These are phyloP conservation scores for Fusarium marasasianum DNA, from an alignment of 2,329 filamentous ascomycete species.

Conservation along the genomic window DNA sequence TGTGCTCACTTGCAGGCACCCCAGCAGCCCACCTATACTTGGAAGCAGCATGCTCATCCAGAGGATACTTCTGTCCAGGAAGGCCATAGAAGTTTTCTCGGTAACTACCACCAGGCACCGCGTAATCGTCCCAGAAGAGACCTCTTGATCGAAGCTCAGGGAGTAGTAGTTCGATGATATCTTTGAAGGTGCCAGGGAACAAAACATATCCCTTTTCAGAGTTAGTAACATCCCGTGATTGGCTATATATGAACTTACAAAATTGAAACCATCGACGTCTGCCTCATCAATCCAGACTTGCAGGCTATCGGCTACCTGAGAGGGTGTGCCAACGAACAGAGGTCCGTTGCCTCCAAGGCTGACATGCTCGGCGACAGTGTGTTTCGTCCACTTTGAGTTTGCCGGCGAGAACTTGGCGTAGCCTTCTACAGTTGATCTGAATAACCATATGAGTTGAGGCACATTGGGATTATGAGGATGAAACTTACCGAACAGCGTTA, in stretches of 20 bases:
- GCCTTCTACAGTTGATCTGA: slow-evolving; percentile 62
- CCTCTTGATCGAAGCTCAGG: slow-evolving; percentile 70
- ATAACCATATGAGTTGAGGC: neutral
- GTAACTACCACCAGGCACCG: slow-evolving; percentile 66
- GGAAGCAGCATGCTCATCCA: slow-evolving; percentile 62
- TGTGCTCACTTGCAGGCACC: slow-evolving; percentile 33
- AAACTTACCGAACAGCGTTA: slow-evolving; percentile 62
- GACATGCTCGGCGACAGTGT: slow-evolving; percentile 73
- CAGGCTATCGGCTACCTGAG: slow-evolving; percentile 72
- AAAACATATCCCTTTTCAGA: slow-evolving; percentile 65
- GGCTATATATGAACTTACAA: slow-evolving; percentile 57
- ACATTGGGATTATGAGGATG: neutral
- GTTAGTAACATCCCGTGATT: neutral
- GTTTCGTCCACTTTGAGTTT: slow-evolving; percentile 76
- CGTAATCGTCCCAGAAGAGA: slow-evolving; percentile 64
- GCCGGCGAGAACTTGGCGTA: slow-evolving; percentile 66
- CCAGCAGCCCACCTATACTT: slow-evolving; percentile 54
- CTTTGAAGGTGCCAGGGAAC: slow-evolving; percentile 74
- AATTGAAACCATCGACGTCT: slow-evolving; percentile 79
- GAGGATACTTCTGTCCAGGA: slow-evolving; percentile 59
- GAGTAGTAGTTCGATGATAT: slow-evolving; percentile 71
- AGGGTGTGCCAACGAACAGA: slow-evolving; percentile 70
- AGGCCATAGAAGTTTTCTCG: slow-evolving; percentile 68
- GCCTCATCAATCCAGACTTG: slow-evolving; percentile 74
- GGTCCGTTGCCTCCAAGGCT: slow-evolving; percentile 74